These are phyloP conservation scores for Micractinium conductrix DNA, from an alignment of 139 green algal genomes.

Conservation along the genomic window DNA sequence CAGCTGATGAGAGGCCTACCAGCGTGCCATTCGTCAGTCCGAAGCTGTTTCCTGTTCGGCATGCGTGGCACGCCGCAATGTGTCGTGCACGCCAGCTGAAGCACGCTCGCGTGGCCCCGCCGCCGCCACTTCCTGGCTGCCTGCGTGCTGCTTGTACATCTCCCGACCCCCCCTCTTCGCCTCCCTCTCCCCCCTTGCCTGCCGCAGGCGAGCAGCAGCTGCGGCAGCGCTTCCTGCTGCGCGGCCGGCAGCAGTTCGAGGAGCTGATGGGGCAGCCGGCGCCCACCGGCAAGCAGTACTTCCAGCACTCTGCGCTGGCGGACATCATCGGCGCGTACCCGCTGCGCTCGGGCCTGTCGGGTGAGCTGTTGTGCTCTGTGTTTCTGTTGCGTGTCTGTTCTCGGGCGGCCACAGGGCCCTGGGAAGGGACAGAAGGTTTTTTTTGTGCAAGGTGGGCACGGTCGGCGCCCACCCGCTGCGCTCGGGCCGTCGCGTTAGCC, in stretches of 20 bases:
- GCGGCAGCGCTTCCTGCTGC: constrained; percentile 57
- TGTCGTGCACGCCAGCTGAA: too few relatives aligned
- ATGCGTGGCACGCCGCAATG: too few relatives aligned
- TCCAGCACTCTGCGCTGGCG: constrained; percentile 74
- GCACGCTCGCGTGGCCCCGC: neutral
- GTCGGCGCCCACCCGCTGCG: too few relatives aligned
- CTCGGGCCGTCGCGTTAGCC: too few relatives aligned
- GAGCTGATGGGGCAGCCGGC: constrained; percentile 46
- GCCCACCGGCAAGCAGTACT: constrained; percentile 90
- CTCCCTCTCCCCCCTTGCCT: neutral
- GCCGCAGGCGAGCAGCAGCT: constrained; percentile 25
- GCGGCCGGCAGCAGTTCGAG: constrained; percentile 76
- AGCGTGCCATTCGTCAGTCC: too few relatives aligned
- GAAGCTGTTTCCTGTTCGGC: too few relatives aligned
- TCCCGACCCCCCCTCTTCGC: neutral
- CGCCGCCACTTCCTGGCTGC: neutral
- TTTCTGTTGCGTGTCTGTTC: too few relatives aligned
- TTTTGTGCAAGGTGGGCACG: too few relatives aligned
- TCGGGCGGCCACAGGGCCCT: too few relatives aligned
- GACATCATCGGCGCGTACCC: constrained; percentile 89
- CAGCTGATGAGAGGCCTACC: too few relatives aligned
- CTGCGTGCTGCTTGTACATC: neutral
- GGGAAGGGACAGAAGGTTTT: too few relatives aligned
- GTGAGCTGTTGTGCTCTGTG: neutral
- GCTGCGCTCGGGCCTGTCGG: constrained; percentile 43